A percentile compares a stretch with the other conserved stretches of the same genome.
Evolutionary conservation across 305 asterid genomes (phyloP).

Genomic region (Nicotiana rustica): DNA sequence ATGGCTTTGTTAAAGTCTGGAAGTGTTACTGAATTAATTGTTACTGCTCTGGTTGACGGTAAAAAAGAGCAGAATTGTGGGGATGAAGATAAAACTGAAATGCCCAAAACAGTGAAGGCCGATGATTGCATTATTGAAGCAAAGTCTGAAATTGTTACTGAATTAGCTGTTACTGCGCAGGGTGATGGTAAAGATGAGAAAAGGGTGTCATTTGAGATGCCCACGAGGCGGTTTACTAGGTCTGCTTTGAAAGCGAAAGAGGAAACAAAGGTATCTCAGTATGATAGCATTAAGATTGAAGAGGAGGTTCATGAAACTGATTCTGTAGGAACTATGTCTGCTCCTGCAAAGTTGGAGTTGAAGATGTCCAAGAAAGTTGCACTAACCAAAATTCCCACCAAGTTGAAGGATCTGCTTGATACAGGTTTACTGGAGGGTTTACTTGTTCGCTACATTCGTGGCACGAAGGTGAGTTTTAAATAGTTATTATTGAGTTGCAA

Average conservation of each 20-base stretch:
- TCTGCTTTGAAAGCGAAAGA: conserved; percentile 53
- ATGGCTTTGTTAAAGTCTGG: conserved; percentile 32
- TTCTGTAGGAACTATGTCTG: conserved; percentile 42
- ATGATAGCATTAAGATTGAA: conserved; percentile 31
- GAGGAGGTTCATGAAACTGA: conserved; percentile 44
- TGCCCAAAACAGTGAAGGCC: conserved; percentile 24
- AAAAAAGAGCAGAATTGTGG: conserved; percentile 41
- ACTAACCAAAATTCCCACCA: conserved; percentile 60
- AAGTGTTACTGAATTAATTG: conserved; percentile 33
- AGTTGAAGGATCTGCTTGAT: conserved; percentile 77
- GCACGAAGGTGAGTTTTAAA: conserved; percentile 57
- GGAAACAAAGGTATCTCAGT: conserved; percentile 43
- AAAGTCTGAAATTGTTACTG: conserved; percentile 39
- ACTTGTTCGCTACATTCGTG: conserved; percentile 63
- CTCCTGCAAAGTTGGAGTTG: conserved; percentile 64
- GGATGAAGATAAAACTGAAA: neutral
- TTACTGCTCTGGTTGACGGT: conserved; percentile 42
- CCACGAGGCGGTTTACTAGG: conserved; percentile 68
- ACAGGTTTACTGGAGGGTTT: conserved; percentile 91
- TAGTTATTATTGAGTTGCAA: neutral
- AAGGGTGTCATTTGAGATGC: conserved; percentile 42
- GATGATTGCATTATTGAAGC: conserved; percentile 38
- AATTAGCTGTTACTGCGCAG: conserved; percentile 38
- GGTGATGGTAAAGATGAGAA: conserved; percentile 46
- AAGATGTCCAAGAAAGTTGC: conserved; percentile 83